Percentiles rank a stretch among this genome's conserved stretches.
These are phyloP conservation scores for Chloroidium sp. DNA, from an alignment of 163 green algal species.

Conservation along the genomic window DNA sequence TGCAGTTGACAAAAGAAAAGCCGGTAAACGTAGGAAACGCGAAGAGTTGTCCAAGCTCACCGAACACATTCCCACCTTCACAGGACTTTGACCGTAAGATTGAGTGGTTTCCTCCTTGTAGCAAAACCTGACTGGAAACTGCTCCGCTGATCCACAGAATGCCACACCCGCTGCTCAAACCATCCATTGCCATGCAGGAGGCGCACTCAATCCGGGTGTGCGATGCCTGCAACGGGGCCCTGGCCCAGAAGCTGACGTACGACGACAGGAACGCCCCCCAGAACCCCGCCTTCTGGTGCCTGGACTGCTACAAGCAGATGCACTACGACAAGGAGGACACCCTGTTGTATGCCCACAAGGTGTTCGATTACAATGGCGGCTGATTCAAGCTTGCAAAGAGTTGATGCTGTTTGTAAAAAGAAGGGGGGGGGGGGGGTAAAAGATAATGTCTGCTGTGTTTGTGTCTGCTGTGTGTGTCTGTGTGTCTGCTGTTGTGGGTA, in stretches of 20 bases:
- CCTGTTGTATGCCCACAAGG: constrained; percentile 9
- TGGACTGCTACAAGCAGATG: constrained; percentile 26
- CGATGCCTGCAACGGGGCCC: background rate
- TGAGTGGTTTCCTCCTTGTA: background rate
- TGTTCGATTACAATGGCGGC: constrained; percentile 21
- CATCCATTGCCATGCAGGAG: background rate
- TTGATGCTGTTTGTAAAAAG: background rate
- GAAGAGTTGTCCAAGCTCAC: background rate
- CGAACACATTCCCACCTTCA: too few species aligned
- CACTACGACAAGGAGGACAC: constrained; percentile 20
- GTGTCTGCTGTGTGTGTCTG: too few species aligned
- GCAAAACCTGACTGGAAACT: background rate
- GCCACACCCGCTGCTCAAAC: background rate
- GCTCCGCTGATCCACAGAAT: background rate
- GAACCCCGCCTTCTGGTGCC: constrained; percentile 34
- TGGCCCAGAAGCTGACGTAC: constrained; percentile 24
- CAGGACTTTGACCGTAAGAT: background rate
- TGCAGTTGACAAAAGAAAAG: background rate
- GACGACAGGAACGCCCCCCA: constrained; percentile 21
- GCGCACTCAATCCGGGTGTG: constrained; percentile 1
- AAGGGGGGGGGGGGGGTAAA: too few species aligned
- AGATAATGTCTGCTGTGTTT: too few species aligned
- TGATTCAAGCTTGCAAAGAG: constrained; percentile 5
- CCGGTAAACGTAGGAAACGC: background rate
- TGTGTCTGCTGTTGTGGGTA: too few species aligned